Evolutionary conservation across 1,139 yeast genomes (phyloP), one percentile per base, ranked within the genome.

Genomic region (Suhomyces yuchorum): DNA sequence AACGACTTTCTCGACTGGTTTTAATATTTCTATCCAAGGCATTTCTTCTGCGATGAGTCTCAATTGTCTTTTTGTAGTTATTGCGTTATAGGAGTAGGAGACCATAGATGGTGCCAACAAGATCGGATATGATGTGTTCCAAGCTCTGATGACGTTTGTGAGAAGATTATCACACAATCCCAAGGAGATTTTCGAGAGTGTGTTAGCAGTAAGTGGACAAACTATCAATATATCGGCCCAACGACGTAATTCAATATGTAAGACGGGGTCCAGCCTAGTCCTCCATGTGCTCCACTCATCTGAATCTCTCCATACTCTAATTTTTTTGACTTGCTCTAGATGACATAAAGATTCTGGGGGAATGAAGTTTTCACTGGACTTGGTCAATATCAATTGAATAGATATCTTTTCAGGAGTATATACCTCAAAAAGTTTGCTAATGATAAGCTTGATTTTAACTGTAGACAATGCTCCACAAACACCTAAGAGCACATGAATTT

Each of bases 271-370:
- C 43, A 90, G 82, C 55, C 97, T 78, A 41, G 78, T 73, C 59
- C 80, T 79, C 97, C 97, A 91, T 3, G 90, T 84, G 41, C 73
- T 77, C 97, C 97, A 92, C 68, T 92, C 98, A 64, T 92, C 98
- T 41, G 78, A 74, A 64, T 92, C 97, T 60, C 88, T 79, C 97
- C 97, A 92, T 8, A 90, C 78, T 46, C 84, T 79, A 6, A 89
- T 80, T 48, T 70, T 70, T 54, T 71, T 70, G 28, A 56, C 60
- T 37, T 56, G 66, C 52, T 74, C 79, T 40, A 75, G 56, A 46
- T 63, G 61, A 43, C 59, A 62, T 42, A 75, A 54, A 52, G 79
- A 77, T 43, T 86, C 78, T 8, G 85, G 87, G 7, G 84, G 71
- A 14, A 91, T 78, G 64, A 92, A 89, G 63, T 87, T 85, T 56